Conservation (phyloP, 371 early-diverging fungal species). For the Saksenaea oblongispora region DNA sequence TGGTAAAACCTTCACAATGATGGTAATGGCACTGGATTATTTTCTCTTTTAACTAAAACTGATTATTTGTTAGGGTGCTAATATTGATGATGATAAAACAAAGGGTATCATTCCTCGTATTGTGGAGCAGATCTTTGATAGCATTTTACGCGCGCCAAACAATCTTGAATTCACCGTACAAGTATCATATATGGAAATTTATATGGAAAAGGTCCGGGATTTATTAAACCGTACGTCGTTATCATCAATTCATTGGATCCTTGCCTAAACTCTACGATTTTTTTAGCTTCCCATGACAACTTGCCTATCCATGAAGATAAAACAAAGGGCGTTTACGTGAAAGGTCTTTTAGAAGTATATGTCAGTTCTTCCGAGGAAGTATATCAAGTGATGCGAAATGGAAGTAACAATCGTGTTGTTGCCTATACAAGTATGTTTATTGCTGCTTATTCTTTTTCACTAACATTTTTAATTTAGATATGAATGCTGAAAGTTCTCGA, state of each 20-base stretch:
- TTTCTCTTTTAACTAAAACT: slow-evolving; percentile 39
- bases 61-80: slow-evolving; percentile 83
- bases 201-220: slow-evolving; percentile 98
- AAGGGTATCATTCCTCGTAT: slow-evolving; percentile 94
- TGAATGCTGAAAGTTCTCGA: slow-evolving; percentile 97
- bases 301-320: slow-evolving; percentile 95
- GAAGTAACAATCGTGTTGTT: slow-evolving; percentile 86
- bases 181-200: slow-evolving; percentile 97
- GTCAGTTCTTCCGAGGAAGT: slow-evolving; percentile 91
- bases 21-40: slow-evolving; percentile 54
- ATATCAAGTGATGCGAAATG: slow-evolving; percentile 91
- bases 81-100: slow-evolving; percentile 85
- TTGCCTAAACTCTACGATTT: not conserved
- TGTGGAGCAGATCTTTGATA: slow-evolving; percentile 86
- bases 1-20: slow-evolving; percentile 99
- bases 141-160: slow-evolving; percentile 79
- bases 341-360: slow-evolving; percentile 92
- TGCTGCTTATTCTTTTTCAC: not conserved
- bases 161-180: slow-evolving; percentile 91
- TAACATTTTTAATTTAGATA: slow-evolving; percentile 52
- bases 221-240: slow-evolving; percentile 79
- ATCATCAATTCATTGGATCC: not conserved
- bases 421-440: slow-evolving; percentile 77
- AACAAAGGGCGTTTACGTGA: slow-evolving; percentile 91
- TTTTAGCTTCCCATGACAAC: slow-evolving; percentile 77